phyloP scores from a whole-genome alignment of 2,329 filamentous ascomycete species.

The Talaromyces islandicus region DNA sequence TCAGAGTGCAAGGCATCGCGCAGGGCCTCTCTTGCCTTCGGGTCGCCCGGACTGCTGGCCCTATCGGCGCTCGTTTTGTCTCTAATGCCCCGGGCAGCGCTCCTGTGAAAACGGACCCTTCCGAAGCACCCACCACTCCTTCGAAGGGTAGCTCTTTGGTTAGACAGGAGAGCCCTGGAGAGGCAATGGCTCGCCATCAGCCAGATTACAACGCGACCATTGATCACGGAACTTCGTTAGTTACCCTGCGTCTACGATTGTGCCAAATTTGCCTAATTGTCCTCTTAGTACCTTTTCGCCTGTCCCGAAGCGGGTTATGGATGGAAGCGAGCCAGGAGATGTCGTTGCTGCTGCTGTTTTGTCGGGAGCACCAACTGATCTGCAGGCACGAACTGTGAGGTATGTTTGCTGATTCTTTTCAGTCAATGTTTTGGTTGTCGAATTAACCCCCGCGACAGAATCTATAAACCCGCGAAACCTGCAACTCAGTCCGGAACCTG shows the following conservation, averaged over 20 bases:
- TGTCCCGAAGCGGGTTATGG: constrained; percentile 80
- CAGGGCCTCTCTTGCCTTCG: constrained; percentile 30
- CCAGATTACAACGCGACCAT: constrained; percentile 75
- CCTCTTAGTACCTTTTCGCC: constrained; percentile 73
- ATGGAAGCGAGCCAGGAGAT: constrained; percentile 76
- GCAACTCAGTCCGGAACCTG: constrained; percentile 92
- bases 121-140: constrained; percentile 38
- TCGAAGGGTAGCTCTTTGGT: constrained; percentile 41
- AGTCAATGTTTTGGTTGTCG: neutral
- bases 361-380: constrained; percentile 86
- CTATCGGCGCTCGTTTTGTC: constrained; percentile 35
- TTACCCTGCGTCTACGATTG: constrained; percentile 9
- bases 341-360: constrained; percentile 75
- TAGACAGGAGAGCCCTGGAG: constrained; percentile 43
- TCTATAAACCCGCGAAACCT: constrained; percentile 87
- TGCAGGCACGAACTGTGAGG: constrained; percentile 92
- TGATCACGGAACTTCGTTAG: constrained; percentile 89
- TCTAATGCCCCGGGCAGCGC: constrained; percentile 40
- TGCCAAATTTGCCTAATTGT: constrained; percentile 20
- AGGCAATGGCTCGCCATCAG: constrained; percentile 57
- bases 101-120: constrained; percentile 47
- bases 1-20: constrained; percentile 48
- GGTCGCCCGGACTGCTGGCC: constrained; percentile 21
- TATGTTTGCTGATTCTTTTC: constrained; percentile 41
- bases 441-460: constrained; percentile 49